phyloP scores from a whole-genome alignment of 208 protist species.

The Trypanosoma congolense region DNA sequence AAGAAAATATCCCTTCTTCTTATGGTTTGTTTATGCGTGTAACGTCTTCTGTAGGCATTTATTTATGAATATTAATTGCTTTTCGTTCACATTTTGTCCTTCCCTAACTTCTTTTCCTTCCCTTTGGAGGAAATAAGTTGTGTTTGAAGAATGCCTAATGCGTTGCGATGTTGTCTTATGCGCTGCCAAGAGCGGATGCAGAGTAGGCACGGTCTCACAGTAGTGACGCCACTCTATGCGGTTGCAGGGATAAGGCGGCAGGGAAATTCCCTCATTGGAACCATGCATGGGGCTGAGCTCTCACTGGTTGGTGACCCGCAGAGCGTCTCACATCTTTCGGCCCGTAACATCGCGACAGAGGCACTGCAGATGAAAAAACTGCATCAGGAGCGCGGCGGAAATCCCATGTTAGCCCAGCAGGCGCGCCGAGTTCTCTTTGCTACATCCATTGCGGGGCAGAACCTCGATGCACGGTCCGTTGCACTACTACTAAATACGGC shows the following conservation, averaged over 20 bases:
- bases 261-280: slow-evolving; percentile 22
- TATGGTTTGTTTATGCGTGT: no score
- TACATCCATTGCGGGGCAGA: slow-evolving; percentile 81
- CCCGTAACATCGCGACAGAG: slow-evolving; percentile 84
- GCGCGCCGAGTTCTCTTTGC: slow-evolving; percentile 86
- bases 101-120: no score
- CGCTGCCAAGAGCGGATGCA: slow-evolving; percentile 4
- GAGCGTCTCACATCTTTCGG: slow-evolving; percentile 71
- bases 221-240: no score
- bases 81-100: no score
- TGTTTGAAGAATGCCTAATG: slow-evolving; percentile 9
- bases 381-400: slow-evolving; percentile 83
- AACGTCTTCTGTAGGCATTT: no score
- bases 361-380: slow-evolving; percentile 91
- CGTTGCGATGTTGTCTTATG: slow-evolving; percentile 11
- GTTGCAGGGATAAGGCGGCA: slow-evolving; percentile 6
- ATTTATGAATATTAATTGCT: no score
- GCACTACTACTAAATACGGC: slow-evolving; percentile 86
- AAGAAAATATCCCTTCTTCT: no score
- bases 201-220: background rate
- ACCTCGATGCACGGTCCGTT: slow-evolving; percentile 80
- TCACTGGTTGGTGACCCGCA: slow-evolving; percentile 58
- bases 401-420: slow-evolving; percentile 89
- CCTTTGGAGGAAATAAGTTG: slow-evolving; percentile 4
- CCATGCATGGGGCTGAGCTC: slow-evolving; percentile 52